A percentile compares a stretch with the other conserved stretches of the same genome.
phyloP scores from a whole-genome alignment of 2,329 filamentous ascomycete species.

The Microdochium nivale region DNA sequence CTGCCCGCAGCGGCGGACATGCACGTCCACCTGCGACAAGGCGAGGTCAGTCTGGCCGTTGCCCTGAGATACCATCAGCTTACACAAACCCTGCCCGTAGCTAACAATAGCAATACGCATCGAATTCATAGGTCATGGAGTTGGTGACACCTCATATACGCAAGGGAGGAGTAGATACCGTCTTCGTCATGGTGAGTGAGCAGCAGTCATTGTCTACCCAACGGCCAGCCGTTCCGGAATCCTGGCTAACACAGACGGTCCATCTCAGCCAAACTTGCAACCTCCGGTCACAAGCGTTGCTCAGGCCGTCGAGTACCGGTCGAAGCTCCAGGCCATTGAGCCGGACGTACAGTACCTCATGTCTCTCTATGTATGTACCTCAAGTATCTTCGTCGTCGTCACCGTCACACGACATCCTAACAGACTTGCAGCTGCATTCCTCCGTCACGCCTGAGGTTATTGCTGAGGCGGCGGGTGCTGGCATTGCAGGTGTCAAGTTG shows the following conservation, averaged over 20 bases:
- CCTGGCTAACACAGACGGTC: conserved; percentile 12
- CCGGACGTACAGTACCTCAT: conserved; percentile 61
- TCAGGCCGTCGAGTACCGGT: conserved; percentile 58
- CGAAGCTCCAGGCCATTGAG: conserved; percentile 49
- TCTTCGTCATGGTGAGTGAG: conserved; percentile 33
- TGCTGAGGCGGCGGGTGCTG: conserved; percentile 61
- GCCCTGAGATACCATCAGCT: conserved; percentile 46
- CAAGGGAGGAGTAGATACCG: conserved; percentile 57
- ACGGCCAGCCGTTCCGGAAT: neutral
- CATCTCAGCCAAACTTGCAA: conserved; percentile 51
- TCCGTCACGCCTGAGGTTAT: conserved; percentile 62
- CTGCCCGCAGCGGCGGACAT: conserved; percentile 59
- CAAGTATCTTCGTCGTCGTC: neutral
- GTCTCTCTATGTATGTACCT: conserved; percentile 51
- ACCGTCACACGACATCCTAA: conserved; percentile 6
- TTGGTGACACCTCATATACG: conserved; percentile 26
- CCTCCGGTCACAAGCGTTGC: conserved; percentile 54
- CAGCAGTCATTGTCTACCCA: conserved; percentile 5
- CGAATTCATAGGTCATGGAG: neutral
- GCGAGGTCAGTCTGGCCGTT: conserved; percentile 25
- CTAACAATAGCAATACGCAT: neutral
- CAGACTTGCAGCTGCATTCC: conserved; percentile 36
- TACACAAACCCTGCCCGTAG: conserved; percentile 23
- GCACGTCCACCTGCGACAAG: conserved; percentile 65
- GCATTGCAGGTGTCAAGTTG: conserved; percentile 64